Base-by-base conservation (phyloP, 2,329 filamentous ascomycete genomes). In the Diaporthe australafricana region DNA sequence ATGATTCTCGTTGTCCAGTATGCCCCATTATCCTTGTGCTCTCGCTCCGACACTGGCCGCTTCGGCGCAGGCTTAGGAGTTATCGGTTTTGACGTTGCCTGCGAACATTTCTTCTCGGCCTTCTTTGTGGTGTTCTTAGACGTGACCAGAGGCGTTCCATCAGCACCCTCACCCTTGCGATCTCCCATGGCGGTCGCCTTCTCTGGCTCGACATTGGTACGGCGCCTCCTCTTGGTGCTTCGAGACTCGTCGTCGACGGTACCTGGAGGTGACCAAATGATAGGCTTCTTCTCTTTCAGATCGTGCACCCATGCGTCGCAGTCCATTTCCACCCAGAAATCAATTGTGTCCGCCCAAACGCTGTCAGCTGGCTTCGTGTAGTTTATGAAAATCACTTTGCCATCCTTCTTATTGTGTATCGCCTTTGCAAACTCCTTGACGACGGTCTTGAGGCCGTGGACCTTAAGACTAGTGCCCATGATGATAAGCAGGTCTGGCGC, bases 251-350 rank as follows among this genome's bases (percentile, higher is more conserved):
- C 84, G 30, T 82, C 80, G 7, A 82, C 78, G 2, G 83, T 80
- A 0, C 83, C 84, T 0, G 85, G 84, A 0, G 86, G 86, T 70
- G 88, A 81, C 90, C 90, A 92, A 5, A 92, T 82, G 60, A 87
- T 85, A 1, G 89, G 87, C 70, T 91, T 86, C 68, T 88, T 87
- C 65, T 82, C 80, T 73, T 87, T 89, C 68, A 94, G 78, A 76
- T 93, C 90, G 12, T 85, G 80, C 0, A 94, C 91, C 92, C 92
- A 94, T 5, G 89, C 89, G 75, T 94, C 92, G 72, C 92, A 94
- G 77, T 94, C 92, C 91, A 91, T 93, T 74, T 92, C 87, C 1
- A 94, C 87, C 89, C 91, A 93, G 74, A 91, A 93, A 80, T 94
- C 92, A 68, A 94, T 91, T 0, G 93, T 83, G 68, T 93, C 91